phyloP scores from a whole-genome alignment of 768 basidiomycete genomes.

The Hericium erinaceus region DNA sequence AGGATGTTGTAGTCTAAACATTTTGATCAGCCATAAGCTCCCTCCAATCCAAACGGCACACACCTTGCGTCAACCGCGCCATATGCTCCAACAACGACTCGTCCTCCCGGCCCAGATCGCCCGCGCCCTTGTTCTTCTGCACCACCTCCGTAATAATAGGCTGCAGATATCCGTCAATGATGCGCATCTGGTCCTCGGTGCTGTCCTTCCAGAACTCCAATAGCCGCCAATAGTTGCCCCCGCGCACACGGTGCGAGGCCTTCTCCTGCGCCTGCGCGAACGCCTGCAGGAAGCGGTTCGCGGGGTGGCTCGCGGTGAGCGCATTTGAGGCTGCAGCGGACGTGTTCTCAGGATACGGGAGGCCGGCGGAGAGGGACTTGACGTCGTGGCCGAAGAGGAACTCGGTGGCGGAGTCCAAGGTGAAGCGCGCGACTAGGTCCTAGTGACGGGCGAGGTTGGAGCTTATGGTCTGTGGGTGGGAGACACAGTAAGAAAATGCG shows the following conservation, averaged over 20 bases:
- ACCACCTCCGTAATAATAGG: conserved; percentile 8
- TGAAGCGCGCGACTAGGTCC: conserved; percentile 54
- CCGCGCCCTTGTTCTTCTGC: conserved; percentile 1
- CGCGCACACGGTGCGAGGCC: background rate
- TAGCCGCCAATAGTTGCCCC: background rate
- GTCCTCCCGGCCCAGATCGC: conserved; percentile 11
- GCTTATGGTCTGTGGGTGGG: background rate
- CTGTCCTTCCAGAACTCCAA: background rate
- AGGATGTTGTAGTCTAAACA: background rate
- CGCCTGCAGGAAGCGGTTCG: conserved; percentile 8
- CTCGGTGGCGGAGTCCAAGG: conserved; percentile 57
- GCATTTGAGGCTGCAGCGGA: conserved; percentile 11
- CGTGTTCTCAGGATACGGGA: conserved; percentile 38
- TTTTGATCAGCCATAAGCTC: background rate
- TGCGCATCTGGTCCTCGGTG: background rate
- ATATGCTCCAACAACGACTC: conserved; percentile 49
- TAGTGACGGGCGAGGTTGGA: conserved; percentile 13
- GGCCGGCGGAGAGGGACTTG: conserved; percentile 37
- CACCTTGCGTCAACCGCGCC: conserved; percentile 38
- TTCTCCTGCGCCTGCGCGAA: background rate
- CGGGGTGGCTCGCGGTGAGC: conserved; percentile 10
- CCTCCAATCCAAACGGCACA: background rate
- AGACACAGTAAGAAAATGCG: conserved; percentile 19
- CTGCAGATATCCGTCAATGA: background rate
- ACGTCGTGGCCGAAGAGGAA: conserved; percentile 57